Base-by-base conservation (phyloP, 129 eudicot species). In the Solidago caesia region DNA sequence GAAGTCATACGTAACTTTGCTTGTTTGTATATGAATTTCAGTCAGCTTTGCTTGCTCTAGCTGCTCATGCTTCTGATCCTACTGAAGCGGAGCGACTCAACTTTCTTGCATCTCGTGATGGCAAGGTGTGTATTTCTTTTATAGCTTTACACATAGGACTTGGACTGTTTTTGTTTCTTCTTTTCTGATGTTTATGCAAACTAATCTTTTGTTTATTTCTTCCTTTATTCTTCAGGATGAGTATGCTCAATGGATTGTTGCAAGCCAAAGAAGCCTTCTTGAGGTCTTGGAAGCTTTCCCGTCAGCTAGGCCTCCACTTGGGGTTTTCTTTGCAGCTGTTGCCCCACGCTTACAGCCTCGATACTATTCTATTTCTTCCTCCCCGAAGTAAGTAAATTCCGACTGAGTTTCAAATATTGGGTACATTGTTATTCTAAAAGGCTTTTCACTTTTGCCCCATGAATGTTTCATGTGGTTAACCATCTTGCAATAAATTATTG, bases 291-390 rank as follows among this genome's bases (percentile, higher is more conserved):
- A 89, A 33, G 96, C 92, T 70, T 94, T 94, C 75, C 93, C 97
- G 49, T 94, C 98, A 42, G 89, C 96, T 58, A 94, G 81, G 73
- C 98, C 97, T 33, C 89, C 97, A 46, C 88, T 94, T 70, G 98
- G 98, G 27, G 93, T 94, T 74, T 94, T 94, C 93, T 94, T 94
- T 87, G 98, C 98, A 53, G 86, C 88, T 39, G 81, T 94, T 71
- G 87, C 96, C 42, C 97, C 98, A 29, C 97, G 97, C n/a, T 77
- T 94, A 72, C 98, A 90, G 81, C 97, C 98, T 5, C 85, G 98
- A 82, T 94, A 79, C 84, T 94, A 94, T 77, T 94, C 98, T 5
- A 94, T 94, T 60, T 94, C 98, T 71, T 94, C 97, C 47, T 94
- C 98, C 8, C 88, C 97, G 13, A 87, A 81, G 98, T 94, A 39